Conservation (phyloP, 768 basidiomycete genomes). For the Cystobasidium ongulense region DNA sequence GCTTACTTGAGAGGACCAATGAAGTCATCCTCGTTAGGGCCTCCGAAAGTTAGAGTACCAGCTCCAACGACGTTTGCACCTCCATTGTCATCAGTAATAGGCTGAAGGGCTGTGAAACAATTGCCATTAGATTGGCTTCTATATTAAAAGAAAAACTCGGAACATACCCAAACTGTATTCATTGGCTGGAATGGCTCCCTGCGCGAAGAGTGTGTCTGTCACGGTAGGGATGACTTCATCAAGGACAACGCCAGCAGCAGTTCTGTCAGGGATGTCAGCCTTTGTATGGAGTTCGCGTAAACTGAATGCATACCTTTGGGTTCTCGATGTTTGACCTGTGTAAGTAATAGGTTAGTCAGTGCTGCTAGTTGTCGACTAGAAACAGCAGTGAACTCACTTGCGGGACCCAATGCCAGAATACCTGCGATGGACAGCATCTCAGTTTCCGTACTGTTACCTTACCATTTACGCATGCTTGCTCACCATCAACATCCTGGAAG, state of each 20-base stretch:
- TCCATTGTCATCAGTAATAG: constrained; percentile 6
- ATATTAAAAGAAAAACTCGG: no score
- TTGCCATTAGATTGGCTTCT: no score
- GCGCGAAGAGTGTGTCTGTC: constrained; percentile 1
- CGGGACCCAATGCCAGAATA: background rate
- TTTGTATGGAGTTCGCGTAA: background rate
- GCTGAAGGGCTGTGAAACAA: background rate
- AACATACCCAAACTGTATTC: background rate
- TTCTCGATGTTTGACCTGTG: constrained; percentile 3
- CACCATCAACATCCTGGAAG: constrained; percentile 19
- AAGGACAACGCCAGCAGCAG: background rate
- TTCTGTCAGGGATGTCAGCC: background rate
- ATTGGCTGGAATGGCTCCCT: background rate
- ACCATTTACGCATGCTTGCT: background rate
- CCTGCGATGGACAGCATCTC: background rate
- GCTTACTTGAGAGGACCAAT: constrained; percentile 3
- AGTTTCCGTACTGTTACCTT: background rate
- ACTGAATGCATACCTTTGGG: background rate
- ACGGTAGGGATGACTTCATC: constrained; percentile 4
- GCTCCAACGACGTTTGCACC: background rate
- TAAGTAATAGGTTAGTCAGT: no score
- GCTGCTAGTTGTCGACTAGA: background rate
- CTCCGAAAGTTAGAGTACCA: constrained; percentile 20
- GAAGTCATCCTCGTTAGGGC: background rate
- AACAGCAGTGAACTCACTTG: background rate